Conservation (phyloP, 129 eudicot species). For the Erigeron canadensis region DNA sequence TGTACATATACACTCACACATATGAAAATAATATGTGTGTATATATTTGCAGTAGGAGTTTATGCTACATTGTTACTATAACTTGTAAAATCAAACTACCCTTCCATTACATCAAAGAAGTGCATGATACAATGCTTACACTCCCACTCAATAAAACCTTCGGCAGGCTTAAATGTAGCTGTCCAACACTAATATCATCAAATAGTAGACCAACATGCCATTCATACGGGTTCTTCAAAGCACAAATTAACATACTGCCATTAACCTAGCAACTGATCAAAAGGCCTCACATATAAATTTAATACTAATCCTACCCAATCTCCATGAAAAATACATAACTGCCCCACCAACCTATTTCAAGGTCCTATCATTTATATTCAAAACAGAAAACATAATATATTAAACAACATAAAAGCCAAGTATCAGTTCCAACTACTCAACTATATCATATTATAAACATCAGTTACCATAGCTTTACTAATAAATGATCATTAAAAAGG, state of each 20-base stretch:
- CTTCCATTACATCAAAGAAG: not conserved
- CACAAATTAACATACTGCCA: not conserved
- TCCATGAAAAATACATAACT: not conserved
- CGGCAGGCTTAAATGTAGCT: no score
- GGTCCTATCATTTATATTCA: not conserved
- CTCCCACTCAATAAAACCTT: no score
- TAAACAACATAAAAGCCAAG: not conserved
- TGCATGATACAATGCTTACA: not conserved
- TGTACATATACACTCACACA: not conserved
- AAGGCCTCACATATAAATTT: conserved; percentile 3
- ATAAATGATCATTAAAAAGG: not conserved
- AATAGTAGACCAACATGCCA: not conserved
- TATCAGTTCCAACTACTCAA: conserved; percentile 4
- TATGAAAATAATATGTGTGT: no score
- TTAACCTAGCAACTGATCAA: not conserved
- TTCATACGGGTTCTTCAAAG: not conserved
- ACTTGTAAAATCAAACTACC: not conserved
- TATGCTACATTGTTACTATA: not conserved
- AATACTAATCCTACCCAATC: not conserved
- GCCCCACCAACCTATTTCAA: not conserved
- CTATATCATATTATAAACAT: conserved; percentile 6
- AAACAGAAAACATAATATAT: not conserved
- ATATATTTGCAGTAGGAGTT: not conserved
- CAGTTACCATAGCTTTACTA: not conserved
- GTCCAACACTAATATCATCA: not conserved